phyloP scores from a whole-genome alignment of 345 rosid species.

The Eutrema heterophyllum region DNA sequence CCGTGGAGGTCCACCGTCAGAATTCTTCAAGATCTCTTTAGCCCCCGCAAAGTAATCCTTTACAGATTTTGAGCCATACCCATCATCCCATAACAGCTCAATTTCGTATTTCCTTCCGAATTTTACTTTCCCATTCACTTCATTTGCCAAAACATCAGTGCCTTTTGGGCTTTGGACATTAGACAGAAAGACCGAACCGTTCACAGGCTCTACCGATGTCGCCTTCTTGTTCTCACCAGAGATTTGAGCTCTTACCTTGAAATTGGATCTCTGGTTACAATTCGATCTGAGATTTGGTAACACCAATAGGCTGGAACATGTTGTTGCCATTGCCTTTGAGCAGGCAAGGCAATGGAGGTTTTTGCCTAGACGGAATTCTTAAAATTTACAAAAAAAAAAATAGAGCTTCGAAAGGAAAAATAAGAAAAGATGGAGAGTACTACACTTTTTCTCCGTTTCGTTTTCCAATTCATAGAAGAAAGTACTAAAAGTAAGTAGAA shows the following conservation, averaged over 20 bases:
- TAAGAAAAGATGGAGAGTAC: background rate
- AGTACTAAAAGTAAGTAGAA: background rate
- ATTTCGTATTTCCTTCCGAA: slow-evolving; percentile 38
- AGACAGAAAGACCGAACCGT: slow-evolving; percentile 35
- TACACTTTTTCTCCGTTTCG: background rate
- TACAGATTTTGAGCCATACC: slow-evolving; percentile 54
- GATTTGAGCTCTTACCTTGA: slow-evolving; percentile 47
- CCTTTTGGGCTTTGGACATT: slow-evolving; percentile 27
- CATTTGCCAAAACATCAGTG: slow-evolving; percentile 3
- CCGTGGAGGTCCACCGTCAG: slow-evolving; percentile 76
- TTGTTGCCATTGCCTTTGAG: slow-evolving; percentile 30
- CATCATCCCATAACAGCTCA: slow-evolving; percentile 85
- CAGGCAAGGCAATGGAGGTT: background rate
- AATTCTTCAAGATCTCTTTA: slow-evolving; percentile 51
- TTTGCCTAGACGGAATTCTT: background rate
- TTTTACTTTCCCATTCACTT: slow-evolving; percentile 31
- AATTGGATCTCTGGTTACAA: slow-evolving; percentile 26
- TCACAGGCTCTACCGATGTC: slow-evolving; percentile 18
- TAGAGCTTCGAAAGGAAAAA: background rate
- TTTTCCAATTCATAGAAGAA: background rate
- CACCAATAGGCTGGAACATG: slow-evolving; percentile 25
- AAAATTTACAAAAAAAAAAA: background rate
- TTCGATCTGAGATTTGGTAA: slow-evolving; percentile 22
- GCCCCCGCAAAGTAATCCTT: slow-evolving; percentile 60
- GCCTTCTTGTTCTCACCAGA: slow-evolving; percentile 40